Percentiles rank a stretch among this genome's conserved stretches.
Evolutionary conservation across 1,139 yeast genomes (phyloP).

Genomic region (Hansenula sp.): DNA sequence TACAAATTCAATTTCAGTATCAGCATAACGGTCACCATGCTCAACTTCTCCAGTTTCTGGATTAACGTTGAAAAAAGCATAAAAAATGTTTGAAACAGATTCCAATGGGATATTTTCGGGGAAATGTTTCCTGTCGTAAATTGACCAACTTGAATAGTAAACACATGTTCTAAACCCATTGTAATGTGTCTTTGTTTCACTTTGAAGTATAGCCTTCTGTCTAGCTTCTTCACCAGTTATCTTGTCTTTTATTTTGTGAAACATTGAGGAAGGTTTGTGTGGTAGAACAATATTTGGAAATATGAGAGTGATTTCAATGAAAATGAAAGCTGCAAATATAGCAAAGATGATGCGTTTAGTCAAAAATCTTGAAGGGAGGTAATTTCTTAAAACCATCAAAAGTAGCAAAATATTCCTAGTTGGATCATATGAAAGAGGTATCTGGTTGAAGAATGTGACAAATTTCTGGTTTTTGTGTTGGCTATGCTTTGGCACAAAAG

Average conservation of each 20-base stretch:
- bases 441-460: not conserved
- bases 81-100: slow-evolving; percentile 62
- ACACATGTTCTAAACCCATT: slow-evolving; percentile 25
- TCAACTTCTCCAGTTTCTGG: slow-evolving; percentile 46
- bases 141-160: slow-evolving; percentile 67
- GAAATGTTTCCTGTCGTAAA: slow-evolving; percentile 53
- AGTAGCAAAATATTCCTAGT: too few species aligned
- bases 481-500: too few species aligned
- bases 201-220: not conserved
- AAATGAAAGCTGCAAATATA: too few species aligned
- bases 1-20: slow-evolving; percentile 41
- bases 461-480: not conserved
- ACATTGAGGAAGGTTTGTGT: not conserved
- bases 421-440: not conserved
- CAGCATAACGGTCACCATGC: slow-evolving; percentile 68
- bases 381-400: too few species aligned
- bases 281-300: not conserved
- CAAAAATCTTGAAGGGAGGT: too few species aligned
- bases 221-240: not conserved
- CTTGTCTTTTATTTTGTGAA: not conserved
- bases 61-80: slow-evolving; percentile 69
- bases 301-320: too few species aligned
- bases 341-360: too few species aligned
- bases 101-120: slow-evolving; percentile 64
- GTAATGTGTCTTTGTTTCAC: not conserved